phyloP scores from a whole-genome alignment of 352 stramenopile species.

The Pythium aristosporum region DNA sequence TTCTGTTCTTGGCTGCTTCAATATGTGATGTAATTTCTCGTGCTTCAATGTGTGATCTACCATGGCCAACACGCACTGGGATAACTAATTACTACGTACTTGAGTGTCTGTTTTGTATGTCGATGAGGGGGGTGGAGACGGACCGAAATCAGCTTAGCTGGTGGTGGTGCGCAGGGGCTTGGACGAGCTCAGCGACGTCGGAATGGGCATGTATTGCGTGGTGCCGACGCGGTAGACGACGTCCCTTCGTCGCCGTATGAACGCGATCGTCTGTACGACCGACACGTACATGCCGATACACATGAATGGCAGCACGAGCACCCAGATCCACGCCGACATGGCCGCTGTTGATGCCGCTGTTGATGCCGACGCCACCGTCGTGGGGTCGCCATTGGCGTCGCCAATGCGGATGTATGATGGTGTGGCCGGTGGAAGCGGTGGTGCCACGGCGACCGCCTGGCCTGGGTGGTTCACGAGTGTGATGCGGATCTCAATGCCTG shows the following conservation, averaged over 20 bases:
- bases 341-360: conserved; percentile 8
- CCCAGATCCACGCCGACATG: conserved; percentile 44
- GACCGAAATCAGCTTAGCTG: background rate
- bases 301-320: conserved; percentile 63
- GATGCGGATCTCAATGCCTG: conserved; percentile 28
- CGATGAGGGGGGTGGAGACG: background rate
- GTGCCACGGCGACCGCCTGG: background rate
- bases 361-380: conserved; percentile 9
- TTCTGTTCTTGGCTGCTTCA: background rate
- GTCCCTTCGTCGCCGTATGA: conserved; percentile 56
- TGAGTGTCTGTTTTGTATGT: background rate
- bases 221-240: conserved; percentile 55
- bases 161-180: conserved; percentile 1
- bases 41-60: background rate
- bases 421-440: conserved; percentile 1
- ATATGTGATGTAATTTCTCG: background rate
- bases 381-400: conserved; percentile 16
- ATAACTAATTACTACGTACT: background rate
- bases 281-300: conserved; percentile 58
- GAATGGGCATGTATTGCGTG: conserved; percentile 70
- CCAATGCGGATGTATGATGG: conserved; percentile 22
- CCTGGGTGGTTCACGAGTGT: conserved; percentile 26
- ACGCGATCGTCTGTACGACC: conserved; percentile 37
- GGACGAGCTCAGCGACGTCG: conserved; percentile 25
- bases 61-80: background rate